A percentile compares a stretch with the other conserved stretches of the same genome.
Evolutionary conservation across 75 land plant species (phyloP).

Genomic region (Cunninghamia lanceolata): DNA sequence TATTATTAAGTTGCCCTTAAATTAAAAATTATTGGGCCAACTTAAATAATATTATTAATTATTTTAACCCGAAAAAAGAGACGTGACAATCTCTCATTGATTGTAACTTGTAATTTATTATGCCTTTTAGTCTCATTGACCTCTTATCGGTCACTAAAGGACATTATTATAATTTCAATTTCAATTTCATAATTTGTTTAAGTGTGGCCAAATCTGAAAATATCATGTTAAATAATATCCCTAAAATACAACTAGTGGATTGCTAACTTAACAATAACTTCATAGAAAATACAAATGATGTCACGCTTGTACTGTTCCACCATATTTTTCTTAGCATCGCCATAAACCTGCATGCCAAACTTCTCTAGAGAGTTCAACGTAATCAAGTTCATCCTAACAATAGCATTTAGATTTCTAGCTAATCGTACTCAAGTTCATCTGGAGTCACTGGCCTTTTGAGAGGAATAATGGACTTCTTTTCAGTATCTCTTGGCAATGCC

Average conservation of each 20-base stretch:
- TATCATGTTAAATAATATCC: background rate
- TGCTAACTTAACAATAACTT: background rate
- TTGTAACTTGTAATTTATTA: background rate
- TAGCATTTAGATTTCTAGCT: conserved; percentile 1
- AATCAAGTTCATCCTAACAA: background rate
- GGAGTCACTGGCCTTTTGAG: conserved; percentile 81
- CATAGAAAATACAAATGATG: background rate
- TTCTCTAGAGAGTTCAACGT: background rate
- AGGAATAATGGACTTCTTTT: conserved; percentile 92
- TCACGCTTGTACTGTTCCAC: background rate
- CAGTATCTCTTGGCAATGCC: conserved; percentile 85
- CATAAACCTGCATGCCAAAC: background rate
- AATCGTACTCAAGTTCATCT: conserved; percentile 96
- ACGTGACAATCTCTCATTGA: background rate
- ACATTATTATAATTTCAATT: background rate
- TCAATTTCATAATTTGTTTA: background rate
- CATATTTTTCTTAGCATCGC: background rate
- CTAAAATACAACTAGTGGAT: background rate
- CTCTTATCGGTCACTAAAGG: background rate
- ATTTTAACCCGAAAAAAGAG: too few relatives aligned
- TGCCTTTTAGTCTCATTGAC: background rate
- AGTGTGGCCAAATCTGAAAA: background rate
- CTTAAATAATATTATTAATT: too few relatives aligned
- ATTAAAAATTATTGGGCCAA: too few relatives aligned
- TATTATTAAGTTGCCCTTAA: too few relatives aligned